Percentiles rank a stretch among this genome's conserved stretches.
phyloP scores from a whole-genome alignment of 2,329 filamentous ascomycete genomes.

The Colletotrichum zoysiae region DNA sequence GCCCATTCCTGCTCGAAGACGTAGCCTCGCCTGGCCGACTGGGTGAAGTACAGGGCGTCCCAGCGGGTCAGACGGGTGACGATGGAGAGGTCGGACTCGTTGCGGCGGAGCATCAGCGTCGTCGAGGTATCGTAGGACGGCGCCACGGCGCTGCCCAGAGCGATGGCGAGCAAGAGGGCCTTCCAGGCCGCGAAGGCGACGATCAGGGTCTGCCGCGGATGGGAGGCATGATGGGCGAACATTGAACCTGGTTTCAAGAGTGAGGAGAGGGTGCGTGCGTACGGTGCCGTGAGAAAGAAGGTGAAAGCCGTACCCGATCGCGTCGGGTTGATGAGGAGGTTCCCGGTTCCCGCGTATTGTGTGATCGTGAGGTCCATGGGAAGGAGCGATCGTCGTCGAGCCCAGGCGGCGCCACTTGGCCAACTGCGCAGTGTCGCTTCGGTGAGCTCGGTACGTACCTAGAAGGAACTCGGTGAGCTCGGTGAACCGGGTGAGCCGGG shows the following conservation, averaged over 20 bases:
- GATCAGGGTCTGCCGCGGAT: conserved; percentile 48
- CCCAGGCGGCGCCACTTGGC: conserved; percentile 16
- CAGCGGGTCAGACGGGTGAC: conserved; percentile 76
- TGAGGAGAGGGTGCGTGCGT: no score
- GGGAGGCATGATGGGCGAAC: conserved; percentile 22
- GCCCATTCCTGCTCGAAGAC: conserved; percentile 89
- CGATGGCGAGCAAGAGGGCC: conserved; percentile 71
- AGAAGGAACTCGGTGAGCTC: neutral
- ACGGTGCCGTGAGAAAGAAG: neutral
- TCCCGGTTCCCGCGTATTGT: conserved; percentile 1
- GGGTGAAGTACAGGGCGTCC: conserved; percentile 84
- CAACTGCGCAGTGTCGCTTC: neutral
- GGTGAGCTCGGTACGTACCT: neutral
- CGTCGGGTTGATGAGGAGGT: neutral
- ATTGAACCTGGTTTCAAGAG: neutral
- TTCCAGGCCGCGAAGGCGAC: conserved; percentile 75
- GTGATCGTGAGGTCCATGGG: conserved; percentile 14
- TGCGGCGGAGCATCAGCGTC: conserved; percentile 56
- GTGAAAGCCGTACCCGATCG: neutral
- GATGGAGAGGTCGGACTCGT: conserved; percentile 51
- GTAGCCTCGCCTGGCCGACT: conserved; percentile 72
- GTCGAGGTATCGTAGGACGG: conserved; percentile 86
- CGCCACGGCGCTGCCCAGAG: conserved; percentile 60
- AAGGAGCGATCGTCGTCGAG: neutral
- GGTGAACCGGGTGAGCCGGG: neutral